Percentiles rank a stretch among this genome's conserved stretches.
Evolutionary conservation across 306 rosid genomes (phyloP).

Genomic region (Ormosia emarginata): DNA sequence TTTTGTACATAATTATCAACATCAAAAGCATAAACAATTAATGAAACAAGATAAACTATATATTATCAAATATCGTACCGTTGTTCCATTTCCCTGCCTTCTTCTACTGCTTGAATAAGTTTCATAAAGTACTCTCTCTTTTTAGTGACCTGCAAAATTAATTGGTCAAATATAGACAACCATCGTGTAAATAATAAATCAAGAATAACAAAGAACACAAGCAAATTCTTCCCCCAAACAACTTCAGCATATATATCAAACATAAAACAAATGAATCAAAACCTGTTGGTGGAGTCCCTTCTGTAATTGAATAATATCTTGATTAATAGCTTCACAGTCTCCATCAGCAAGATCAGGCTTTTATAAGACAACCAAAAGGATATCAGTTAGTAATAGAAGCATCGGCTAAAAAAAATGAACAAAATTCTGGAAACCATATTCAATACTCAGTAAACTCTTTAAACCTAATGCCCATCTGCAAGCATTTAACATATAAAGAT

Average conservation of each 20-base stretch:
- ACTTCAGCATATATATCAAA: background rate
- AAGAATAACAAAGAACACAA: constrained; percentile 1
- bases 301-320: constrained; percentile 62
- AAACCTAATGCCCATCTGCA: background rate
- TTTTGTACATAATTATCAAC: background rate
- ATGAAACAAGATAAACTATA: background rate
- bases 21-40: constrained; percentile 5
- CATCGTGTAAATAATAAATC: background rate
- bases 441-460: background rate
- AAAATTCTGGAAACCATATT: background rate
- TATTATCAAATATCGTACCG: constrained; percentile 43
- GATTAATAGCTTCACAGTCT: constrained; percentile 61
- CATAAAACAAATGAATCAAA: constrained; percentile 17
- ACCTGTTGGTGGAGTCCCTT: constrained; percentile 67
- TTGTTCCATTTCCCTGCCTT: constrained; percentile 50
- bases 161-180: constrained; percentile 4
- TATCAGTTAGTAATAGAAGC: constrained; percentile 6
- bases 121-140: constrained; percentile 47
- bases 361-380: constrained; percentile 29
- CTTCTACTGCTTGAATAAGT: constrained; percentile 53
- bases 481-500: constrained; percentile 10
- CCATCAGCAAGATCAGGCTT: constrained; percentile 86
- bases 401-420: background rate
- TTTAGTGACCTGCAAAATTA: constrained; percentile 51
- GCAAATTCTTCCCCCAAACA: background rate